phyloP scores from a whole-genome alignment of 2,329 filamentous ascomycete species.

The Aspergillus sp. region DNA sequence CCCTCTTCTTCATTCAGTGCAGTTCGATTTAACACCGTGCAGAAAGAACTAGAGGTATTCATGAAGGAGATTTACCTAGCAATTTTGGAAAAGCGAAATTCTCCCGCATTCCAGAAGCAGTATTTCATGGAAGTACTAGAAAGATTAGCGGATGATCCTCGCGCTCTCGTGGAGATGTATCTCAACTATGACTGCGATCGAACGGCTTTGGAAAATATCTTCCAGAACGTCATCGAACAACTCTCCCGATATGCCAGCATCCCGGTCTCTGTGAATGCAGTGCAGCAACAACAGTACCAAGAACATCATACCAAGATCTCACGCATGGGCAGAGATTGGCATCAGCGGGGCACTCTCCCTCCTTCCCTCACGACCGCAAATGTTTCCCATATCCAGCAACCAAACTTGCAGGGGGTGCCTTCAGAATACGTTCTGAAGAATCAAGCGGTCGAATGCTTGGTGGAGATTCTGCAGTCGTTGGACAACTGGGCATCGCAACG shows the following conservation, averaged over 20 bases:
- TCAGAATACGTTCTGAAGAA: constrained; percentile 91
- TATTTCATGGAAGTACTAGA: constrained; percentile 86
- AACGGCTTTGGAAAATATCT: constrained; percentile 90
- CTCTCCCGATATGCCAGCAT: constrained; percentile 81
- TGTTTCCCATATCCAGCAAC: constrained; percentile 55
- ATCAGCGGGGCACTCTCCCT: constrained; percentile 78
- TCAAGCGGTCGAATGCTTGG: constrained; percentile 79
- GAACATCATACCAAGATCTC: constrained; percentile 67
- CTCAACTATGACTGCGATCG: constrained; percentile 98
- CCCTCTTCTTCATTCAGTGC: background rate
- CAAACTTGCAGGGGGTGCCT: constrained; percentile 63
- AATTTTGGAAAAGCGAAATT: constrained; percentile 81
- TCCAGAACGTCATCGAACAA: constrained; percentile 90
- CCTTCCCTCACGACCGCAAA: constrained; percentile 80
- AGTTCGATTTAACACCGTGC: constrained; percentile 14
- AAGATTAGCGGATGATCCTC: constrained; percentile 78
- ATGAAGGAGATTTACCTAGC: constrained; percentile 95
- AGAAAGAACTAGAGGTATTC: constrained; percentile 98
- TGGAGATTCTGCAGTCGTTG: constrained; percentile 83
- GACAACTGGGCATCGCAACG: constrained; percentile 87
- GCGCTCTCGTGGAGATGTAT: constrained; percentile 89
- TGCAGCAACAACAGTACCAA: constrained; percentile 82
- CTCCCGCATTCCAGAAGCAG: constrained; percentile 85
- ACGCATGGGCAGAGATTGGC: constrained; percentile 70
- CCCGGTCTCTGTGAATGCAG: constrained; percentile 69